Base-by-base conservation (phyloP, 345 rosid genomes). In the Erysimum cheiranthoides region DNA sequence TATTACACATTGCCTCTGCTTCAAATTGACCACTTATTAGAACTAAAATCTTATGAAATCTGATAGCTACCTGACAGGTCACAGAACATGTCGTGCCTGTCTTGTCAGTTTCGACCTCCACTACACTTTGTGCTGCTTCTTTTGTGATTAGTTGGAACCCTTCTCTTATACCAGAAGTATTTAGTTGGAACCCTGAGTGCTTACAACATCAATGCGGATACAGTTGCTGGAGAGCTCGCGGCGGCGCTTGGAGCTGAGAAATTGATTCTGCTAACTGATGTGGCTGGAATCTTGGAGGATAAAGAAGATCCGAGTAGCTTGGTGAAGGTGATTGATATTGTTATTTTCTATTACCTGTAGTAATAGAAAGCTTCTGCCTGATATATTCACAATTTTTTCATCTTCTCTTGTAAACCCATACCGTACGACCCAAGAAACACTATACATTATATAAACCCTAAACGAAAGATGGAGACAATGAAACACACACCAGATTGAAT, bases 221-320 rank as follows among this genome's bases (percentile, higher is more conserved):
- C 97, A 0, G 98, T 92, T 53, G 98, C 96, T 0, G 98, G 97
- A 32, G 98, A 94, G 70, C 68, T 94, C 42, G 98, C 97, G 5
- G 98, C 97, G 3, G 96, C 98, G 7, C 76, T 91, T 30, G 93
- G 94, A 8, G 98, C 98, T 0, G 98, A 93, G 84, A 94, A 94
- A 70, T 63, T 94, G 84, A 94, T 92, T 60, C 62, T 94, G 68
- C 31, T 94, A 76, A 94, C 98, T 0, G 98, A 94, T 35, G 98
- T 94, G 2, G 87, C 96, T 0, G 98, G 98, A 36, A 92, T 94
- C 27, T 82, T 94, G 46, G 85, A 83, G 57, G 51, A 92, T 51
- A 73, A 81, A 3, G 86, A 87, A 0, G 90, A 94, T 43, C 90
- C 94, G 0, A 60, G 58, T 10, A 94, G 97, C 52, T 80, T 94